A percentile compares a stretch with the other conserved stretches of the same genome.
These are phyloP conservation scores for Pyrrhoderma lamaoense DNA, from an alignment of 1,284 basidiomycete genomes.

Conservation along the genomic window DNA sequence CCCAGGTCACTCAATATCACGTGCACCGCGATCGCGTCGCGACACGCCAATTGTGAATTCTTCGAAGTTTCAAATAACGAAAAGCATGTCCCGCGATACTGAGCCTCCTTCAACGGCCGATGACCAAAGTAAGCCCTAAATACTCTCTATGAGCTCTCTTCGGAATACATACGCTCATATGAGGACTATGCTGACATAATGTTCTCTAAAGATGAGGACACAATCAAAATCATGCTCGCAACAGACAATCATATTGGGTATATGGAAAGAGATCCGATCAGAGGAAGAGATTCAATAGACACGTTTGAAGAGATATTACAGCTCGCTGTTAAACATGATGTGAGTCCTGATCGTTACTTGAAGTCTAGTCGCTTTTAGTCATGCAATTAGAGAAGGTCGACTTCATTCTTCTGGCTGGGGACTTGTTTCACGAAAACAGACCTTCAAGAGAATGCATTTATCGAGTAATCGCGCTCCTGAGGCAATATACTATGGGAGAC, in stretches of 20 bases:
- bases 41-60: too few relatives aligned
- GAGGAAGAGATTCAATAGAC: slow-evolving; percentile 93
- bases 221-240: slow-evolving; percentile 79
- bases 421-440: slow-evolving; percentile 97
- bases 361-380: neutral
- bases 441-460: slow-evolving; percentile 88
- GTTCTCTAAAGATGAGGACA: slow-evolving; percentile 50
- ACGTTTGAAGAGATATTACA: slow-evolving; percentile 93
- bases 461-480: slow-evolving; percentile 80
- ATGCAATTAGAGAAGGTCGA: slow-evolving; percentile 58
- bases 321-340: slow-evolving; percentile 82
- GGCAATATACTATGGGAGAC: slow-evolving; percentile 87
- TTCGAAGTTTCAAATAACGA: too few relatives aligned
- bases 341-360: slow-evolving; percentile 32
- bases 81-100: neutral
- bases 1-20: too few relatives aligned
- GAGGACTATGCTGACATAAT: neutral
- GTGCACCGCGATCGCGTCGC: neutral
- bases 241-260: slow-evolving; percentile 97
- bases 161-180: neutral
- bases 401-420: slow-evolving; percentile 90
- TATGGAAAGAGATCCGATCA: slow-evolving; percentile 88
- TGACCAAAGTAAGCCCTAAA: too few relatives aligned
- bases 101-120: neutral
- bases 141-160: neutral